Evolutionary conservation across 1,139 yeast genomes (phyloP).

Genomic region (Sugiyamaella grinbergsii): DNA sequence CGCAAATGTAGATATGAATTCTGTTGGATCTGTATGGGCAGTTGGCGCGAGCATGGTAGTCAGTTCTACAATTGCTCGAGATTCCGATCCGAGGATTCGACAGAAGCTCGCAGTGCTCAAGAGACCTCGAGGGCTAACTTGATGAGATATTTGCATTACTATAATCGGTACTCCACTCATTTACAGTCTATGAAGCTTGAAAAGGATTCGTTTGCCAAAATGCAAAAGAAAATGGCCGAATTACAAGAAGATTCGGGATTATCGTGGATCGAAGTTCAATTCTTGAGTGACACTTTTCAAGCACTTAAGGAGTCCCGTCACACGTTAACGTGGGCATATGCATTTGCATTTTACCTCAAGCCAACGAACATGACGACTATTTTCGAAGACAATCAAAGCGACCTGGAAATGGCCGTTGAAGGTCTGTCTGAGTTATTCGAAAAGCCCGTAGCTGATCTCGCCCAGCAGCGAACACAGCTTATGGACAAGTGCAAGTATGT

Average conservation of each 20-base stretch:
- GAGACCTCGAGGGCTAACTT: conserved; percentile 48
- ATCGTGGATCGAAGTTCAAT: conserved; percentile 91
- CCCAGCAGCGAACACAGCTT: conserved; percentile 38
- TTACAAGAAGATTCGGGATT: conserved; percentile 65
- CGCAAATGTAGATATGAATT: conserved; percentile 74
- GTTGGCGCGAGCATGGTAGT: conserved; percentile 74
- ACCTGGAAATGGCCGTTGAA: conserved; percentile 74
- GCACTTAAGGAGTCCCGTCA: conserved; percentile 69
- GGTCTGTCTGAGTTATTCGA: conserved; percentile 69
- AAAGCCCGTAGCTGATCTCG: conserved; percentile 40
- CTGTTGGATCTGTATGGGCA: conserved; percentile 89
- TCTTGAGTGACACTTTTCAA: conserved; percentile 69
- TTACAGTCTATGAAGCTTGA: conserved; percentile 79
- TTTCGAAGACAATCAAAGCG: conserved; percentile 74
- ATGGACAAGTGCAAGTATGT: conserved; percentile 46
- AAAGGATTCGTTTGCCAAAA: conserved; percentile 58
- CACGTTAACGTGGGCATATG: conserved; percentile 89
- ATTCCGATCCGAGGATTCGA: conserved; percentile 50
- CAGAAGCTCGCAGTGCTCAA: conserved; percentile 41
- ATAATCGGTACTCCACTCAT: conserved; percentile 74
- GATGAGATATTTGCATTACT: conserved; percentile 74
- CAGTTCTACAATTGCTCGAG: conserved; percentile 68
- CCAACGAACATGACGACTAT: conserved; percentile 50
- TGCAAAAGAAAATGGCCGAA: conserved; percentile 64
- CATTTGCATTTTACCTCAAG: conserved; percentile 70